phyloP scores from a whole-genome alignment of 345 rosid genomes.

The Nasturtium officinale region DNA sequence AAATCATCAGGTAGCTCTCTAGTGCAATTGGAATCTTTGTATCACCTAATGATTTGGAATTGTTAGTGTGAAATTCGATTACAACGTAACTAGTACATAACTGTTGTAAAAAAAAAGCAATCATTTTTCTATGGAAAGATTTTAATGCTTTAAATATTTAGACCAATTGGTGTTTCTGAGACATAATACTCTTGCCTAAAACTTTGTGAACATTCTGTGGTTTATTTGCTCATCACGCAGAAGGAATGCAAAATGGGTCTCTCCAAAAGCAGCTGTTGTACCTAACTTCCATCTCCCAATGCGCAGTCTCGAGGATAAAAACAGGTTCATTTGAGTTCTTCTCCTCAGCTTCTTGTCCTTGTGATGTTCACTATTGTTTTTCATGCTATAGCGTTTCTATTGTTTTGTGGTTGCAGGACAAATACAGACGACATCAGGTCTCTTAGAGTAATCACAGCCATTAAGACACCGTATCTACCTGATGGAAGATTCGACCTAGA shows the following conservation, averaged over 20 bases:
- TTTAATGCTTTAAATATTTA: no score
- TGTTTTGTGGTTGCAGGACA: slow-evolving; percentile 55
- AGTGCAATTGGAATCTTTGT: background rate
- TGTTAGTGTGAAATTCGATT: background rate
- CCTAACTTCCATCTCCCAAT: slow-evolving; percentile 74
- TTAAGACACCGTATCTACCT: slow-evolving; percentile 89
- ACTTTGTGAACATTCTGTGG: background rate
- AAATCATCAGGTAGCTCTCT: background rate
- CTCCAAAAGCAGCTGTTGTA: slow-evolving; percentile 66
- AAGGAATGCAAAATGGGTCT: slow-evolving; percentile 53
- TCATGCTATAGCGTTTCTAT: slow-evolving; percentile 1
- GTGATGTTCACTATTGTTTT: background rate
- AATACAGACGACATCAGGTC: slow-evolving; percentile 68
- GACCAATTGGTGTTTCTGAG: background rate
- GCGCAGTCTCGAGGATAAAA: slow-evolving; percentile 77
- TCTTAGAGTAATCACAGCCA: slow-evolving; percentile 80
- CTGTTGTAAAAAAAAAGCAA: no score
- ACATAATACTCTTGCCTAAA: background rate
- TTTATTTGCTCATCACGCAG: slow-evolving; percentile 37
- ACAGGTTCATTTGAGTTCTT: slow-evolving; percentile 48
- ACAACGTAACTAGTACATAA: background rate
- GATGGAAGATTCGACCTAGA: slow-evolving; percentile 94
- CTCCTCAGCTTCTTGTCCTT: background rate
- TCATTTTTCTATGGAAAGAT: background rate
- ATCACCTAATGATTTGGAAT: background rate